Conservation (phyloP, 1,284 basidiomycete species). For the Macrocybe sp. region DNA sequence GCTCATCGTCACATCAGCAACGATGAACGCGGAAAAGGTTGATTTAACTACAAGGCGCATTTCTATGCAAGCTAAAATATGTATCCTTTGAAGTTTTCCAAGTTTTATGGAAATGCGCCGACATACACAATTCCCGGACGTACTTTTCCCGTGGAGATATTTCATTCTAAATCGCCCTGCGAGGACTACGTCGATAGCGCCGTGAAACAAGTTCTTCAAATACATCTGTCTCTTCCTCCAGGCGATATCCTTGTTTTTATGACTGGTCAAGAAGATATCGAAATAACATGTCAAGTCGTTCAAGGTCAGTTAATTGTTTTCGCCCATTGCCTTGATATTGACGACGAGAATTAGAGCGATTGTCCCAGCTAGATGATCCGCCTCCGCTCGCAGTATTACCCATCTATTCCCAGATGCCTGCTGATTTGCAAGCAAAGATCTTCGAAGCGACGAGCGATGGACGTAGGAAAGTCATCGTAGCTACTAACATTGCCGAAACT, state of each 20-base stretch:
- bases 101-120: slow-evolving; percentile 93
- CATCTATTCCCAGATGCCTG: slow-evolving; percentile 99
- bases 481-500: slow-evolving; percentile 99
- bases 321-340: background rate
- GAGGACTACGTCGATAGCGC: slow-evolving; percentile 99
- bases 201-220: slow-evolving; percentile 96
- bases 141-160: slow-evolving; percentile 97
- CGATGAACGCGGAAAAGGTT: slow-evolving; percentile 98
- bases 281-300: slow-evolving; percentile 89
- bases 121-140: slow-evolving; percentile 97
- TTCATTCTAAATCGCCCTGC: slow-evolving; percentile 95
- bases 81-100: slow-evolving; percentile 65
- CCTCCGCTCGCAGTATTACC: slow-evolving; percentile 85
- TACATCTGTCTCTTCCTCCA: slow-evolving; percentile 89
- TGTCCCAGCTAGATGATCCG: slow-evolving; percentile 89
- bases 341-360: slow-evolving; percentile 58
- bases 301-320: slow-evolving; percentile 49
- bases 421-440: slow-evolving; percentile 97
- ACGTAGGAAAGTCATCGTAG: slow-evolving; percentile 93
- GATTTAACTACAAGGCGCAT: background rate
- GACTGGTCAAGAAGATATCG: slow-evolving; percentile 99
- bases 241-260: slow-evolving; percentile 99
- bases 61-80: background rate
- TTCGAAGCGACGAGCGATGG: slow-evolving; percentile 95
- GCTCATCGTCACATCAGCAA: slow-evolving; percentile 96